Evolutionary conservation across 371 early-diverging fungal genomes (phyloP).

Genomic region (Mucor irregularis): DNA sequence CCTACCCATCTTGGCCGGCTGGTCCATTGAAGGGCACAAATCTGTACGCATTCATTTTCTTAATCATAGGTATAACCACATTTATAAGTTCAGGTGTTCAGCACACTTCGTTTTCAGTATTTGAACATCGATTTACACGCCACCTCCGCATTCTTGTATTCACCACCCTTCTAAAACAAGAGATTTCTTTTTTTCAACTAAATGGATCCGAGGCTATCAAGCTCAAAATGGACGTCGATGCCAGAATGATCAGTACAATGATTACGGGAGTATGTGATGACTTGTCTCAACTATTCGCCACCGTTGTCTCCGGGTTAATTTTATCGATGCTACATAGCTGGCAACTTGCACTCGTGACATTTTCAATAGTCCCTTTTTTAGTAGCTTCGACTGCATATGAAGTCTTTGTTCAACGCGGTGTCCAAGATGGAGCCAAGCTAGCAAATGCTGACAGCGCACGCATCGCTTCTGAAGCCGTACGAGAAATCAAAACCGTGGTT

Average conservation of each 20-base stretch:
- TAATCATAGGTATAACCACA: constrained; percentile 59
- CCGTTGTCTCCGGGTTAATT: too few species aligned
- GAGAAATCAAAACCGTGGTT: constrained; percentile 85
- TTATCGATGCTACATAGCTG: too few species aligned
- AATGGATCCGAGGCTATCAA: too few species aligned
- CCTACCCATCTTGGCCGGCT: neutral
- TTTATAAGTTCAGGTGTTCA: constrained; percentile 40
- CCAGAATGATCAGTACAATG: constrained; percentile 57
- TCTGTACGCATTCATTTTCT: constrained; percentile 76
- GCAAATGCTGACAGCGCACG: constrained; percentile 72
- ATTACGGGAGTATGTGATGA: too few species aligned
- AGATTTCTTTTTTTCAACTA: too few species aligned
- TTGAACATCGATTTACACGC: too few species aligned
- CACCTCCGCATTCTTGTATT: too few species aligned
- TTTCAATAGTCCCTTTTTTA: constrained; percentile 54
- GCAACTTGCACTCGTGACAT: constrained; percentile 58
- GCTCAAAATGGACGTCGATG: too few species aligned
- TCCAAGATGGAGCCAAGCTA: constrained; percentile 60
- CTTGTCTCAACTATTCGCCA: too few species aligned
- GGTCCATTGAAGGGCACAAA: constrained; percentile 56
- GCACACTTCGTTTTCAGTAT: too few species aligned
- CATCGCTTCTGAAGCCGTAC: constrained; percentile 82
- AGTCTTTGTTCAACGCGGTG: constrained; percentile 48
- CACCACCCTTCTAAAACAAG: too few species aligned
- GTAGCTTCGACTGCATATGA: constrained; percentile 44